Evolutionary conservation across 257 asterid genomes (phyloP).

Genomic region (Plantago major): DNA sequence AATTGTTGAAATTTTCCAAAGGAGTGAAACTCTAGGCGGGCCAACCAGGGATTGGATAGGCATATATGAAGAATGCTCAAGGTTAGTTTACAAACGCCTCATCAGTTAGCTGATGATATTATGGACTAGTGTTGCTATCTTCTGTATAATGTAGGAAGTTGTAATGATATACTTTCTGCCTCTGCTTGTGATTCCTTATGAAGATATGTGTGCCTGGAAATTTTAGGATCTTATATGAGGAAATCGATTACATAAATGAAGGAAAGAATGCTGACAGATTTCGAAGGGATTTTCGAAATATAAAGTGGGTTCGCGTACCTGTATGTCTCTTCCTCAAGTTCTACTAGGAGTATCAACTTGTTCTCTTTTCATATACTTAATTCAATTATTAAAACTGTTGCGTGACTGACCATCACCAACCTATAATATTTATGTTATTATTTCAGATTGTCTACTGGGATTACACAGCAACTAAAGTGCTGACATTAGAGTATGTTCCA

Average conservation of each 20-base stretch:
- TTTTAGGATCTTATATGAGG: too few species aligned
- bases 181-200: too few species aligned
- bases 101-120: too few species aligned
- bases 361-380: background rate
- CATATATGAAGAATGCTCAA: too few species aligned
- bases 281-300: constrained; percentile 90
- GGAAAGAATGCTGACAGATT: too few species aligned
- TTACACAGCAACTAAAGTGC: constrained; percentile 74
- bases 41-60: too few species aligned
- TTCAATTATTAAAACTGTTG: background rate
- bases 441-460: constrained; percentile 85
- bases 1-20: constrained; percentile 90
- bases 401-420: background rate
- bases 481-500: constrained; percentile 93
- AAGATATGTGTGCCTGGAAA: too few species aligned
- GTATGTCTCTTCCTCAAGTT: constrained; percentile 56
- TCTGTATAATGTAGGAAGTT: too few species aligned
- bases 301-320: constrained; percentile 98
- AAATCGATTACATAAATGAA: too few species aligned
- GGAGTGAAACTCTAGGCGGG: constrained; percentile 94
- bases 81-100: too few species aligned
- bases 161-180: too few species aligned
- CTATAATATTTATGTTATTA: constrained; percentile 19
- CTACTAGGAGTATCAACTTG: constrained; percentile 17
- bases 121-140: too few species aligned